Conservation (phyloP, 495 filamentous ascomycete species). For the Pyrenula massariospora region DNA sequence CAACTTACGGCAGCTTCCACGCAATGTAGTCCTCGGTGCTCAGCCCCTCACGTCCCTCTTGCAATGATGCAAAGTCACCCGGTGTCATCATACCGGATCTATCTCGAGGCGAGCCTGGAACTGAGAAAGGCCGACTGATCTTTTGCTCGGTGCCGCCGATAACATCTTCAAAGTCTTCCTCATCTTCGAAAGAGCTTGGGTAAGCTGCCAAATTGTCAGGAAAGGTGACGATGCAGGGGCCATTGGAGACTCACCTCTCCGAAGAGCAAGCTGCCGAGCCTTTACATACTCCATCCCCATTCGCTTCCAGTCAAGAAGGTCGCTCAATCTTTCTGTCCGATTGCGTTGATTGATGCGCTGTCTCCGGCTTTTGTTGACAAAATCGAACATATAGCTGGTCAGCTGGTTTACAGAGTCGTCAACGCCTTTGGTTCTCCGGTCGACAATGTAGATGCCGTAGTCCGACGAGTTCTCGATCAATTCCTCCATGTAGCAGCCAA, state of each 20-base stretch:
- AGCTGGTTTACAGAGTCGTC: slow-evolving; percentile 97
- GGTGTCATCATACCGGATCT: slow-evolving; percentile 97
- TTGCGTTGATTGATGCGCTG: slow-evolving; percentile 98
- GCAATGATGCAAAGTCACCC: slow-evolving; percentile 90
- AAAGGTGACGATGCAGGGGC: background rate
- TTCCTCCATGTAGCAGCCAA: slow-evolving; percentile 99
- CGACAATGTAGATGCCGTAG: slow-evolving; percentile 98
- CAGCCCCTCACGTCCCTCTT: slow-evolving; percentile 86
- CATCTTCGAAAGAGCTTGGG: slow-evolving; percentile 65
- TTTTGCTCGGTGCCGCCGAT: slow-evolving; percentile 86
- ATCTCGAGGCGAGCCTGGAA: slow-evolving; percentile 83
- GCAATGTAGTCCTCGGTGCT: slow-evolving; percentile 96
- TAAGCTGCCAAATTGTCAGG: slow-evolving; percentile 47
- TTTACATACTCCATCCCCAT: slow-evolving; percentile 99
- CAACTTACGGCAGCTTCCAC: slow-evolving; percentile 91
- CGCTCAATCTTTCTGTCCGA: slow-evolving; percentile 89
- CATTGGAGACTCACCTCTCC: slow-evolving; percentile 49
- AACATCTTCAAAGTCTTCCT: slow-evolving; percentile 68
- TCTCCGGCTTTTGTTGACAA: slow-evolving; percentile 82
- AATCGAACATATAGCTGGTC: slow-evolving; percentile 85
- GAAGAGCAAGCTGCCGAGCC: slow-evolving; percentile 80
- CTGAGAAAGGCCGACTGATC: slow-evolving; percentile 84
- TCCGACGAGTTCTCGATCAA: slow-evolving; percentile 95
- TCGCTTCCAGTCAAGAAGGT: slow-evolving; percentile 95
- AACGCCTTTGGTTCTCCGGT: slow-evolving; percentile 88